Evolutionary conservation across 2,329 filamentous ascomycete species (phyloP).

Genomic region (Ascosphaera aggregata): DNA sequence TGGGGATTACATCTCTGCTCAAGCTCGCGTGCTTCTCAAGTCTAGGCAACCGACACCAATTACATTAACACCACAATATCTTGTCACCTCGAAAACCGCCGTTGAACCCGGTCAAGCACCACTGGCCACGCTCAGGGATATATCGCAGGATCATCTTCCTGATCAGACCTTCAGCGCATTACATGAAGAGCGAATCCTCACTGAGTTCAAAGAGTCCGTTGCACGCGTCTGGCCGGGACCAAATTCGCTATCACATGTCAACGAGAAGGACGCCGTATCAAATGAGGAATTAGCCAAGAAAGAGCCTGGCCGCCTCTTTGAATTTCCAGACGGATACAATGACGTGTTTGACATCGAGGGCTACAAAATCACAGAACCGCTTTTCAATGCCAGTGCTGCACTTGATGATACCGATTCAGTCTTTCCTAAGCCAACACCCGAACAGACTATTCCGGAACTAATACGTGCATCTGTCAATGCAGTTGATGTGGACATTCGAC

Average conservation of each 20-base stretch:
- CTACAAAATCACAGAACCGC: constrained; percentile 62
- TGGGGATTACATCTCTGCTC: constrained; percentile 72
- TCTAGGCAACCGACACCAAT: constrained; percentile 42
- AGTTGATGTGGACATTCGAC: constrained; percentile 74
- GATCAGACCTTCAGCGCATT: constrained; percentile 52
- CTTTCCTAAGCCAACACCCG: constrained; percentile 34
- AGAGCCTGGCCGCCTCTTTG: constrained; percentile 66
- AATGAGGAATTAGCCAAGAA: constrained; percentile 56
- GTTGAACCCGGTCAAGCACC: constrained; percentile 70
- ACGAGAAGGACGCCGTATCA: constrained; percentile 25
- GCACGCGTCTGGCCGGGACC: constrained; percentile 83
- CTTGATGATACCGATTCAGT: constrained; percentile 25
- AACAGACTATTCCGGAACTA: constrained; percentile 63
- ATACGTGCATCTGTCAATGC: constrained; percentile 54
- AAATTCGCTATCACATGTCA: constrained; percentile 32
- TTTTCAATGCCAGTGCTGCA: constrained; percentile 71
- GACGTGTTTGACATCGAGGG: constrained; percentile 81
- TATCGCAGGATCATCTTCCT: constrained; percentile 32
- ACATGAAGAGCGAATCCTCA: constrained; percentile 80
- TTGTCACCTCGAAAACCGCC: constrained; percentile 65
- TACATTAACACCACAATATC: constrained; percentile 60
- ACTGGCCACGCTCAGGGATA: constrained; percentile 51
- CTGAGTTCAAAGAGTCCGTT: constrained; percentile 94
- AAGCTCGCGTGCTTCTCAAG: constrained; percentile 62
- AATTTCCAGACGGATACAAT: constrained; percentile 94